Percentiles rank a stretch among this genome's conserved stretches.
These are phyloP conservation scores for Moesziomyces aphidis DNA, from an alignment of 1,284 basidiomycete genomes.

Conservation along the genomic window DNA sequence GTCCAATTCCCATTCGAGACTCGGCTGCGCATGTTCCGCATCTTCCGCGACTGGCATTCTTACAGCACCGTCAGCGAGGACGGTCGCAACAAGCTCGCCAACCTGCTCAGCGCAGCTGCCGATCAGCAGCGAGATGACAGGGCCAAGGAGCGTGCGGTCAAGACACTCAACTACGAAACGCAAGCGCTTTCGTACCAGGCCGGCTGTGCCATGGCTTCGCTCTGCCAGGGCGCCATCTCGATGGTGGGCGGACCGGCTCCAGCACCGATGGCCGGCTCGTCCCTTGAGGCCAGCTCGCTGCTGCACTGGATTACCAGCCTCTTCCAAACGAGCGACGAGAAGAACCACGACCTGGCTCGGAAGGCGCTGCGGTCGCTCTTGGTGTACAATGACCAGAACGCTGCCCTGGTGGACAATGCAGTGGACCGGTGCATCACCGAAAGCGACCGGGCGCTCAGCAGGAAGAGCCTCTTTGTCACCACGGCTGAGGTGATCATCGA, in stretches of 20 bases:
- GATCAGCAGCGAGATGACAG: slow-evolving; percentile 71
- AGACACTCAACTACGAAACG: slow-evolving; percentile 73
- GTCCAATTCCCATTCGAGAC: slow-evolving; percentile 81
- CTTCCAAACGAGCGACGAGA: slow-evolving; percentile 67
- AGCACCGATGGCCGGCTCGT: slow-evolving; percentile 79
- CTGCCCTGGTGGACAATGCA: slow-evolving; percentile 77
- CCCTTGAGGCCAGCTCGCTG: slow-evolving; percentile 69
- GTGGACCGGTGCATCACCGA: slow-evolving; percentile 80
- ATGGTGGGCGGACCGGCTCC: slow-evolving; percentile 78
- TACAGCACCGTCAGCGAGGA: slow-evolving; percentile 81
- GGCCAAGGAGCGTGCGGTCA: slow-evolving; percentile 55
- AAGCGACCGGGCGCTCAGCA: slow-evolving; percentile 69
- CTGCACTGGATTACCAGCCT: slow-evolving; percentile 70
- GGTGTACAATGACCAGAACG: slow-evolving; percentile 74
- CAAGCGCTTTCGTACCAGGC: slow-evolving; percentile 77
- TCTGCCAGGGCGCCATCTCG: slow-evolving; percentile 69
- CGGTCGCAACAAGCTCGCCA: slow-evolving; percentile 78
- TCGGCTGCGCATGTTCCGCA: slow-evolving; percentile 82
- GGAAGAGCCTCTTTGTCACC: slow-evolving; percentile 79
- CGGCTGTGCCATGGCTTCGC: slow-evolving; percentile 78
- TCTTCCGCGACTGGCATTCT: slow-evolving; percentile 95
- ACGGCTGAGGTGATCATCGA: slow-evolving; percentile 80
- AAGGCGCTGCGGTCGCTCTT: slow-evolving; percentile 83
- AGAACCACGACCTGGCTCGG: slow-evolving; percentile 69
- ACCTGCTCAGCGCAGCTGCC: slow-evolving; percentile 80